Evolutionary conservation across 495 filamentous ascomycete species (phyloP), one percentile per base, ranked within the genome.

Genomic region (Articulospora tetracladia): DNA sequence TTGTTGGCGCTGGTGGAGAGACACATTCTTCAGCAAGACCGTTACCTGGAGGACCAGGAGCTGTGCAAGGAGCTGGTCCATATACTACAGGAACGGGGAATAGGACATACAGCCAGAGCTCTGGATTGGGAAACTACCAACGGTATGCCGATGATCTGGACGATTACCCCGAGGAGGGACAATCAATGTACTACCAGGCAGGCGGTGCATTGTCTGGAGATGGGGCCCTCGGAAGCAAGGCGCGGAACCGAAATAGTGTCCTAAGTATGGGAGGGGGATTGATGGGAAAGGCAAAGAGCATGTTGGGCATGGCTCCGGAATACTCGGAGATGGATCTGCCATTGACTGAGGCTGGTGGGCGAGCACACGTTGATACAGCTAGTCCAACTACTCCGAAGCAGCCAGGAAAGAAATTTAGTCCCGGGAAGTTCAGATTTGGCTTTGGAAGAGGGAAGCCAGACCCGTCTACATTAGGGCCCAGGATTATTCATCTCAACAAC

Each of bases 291-390:
- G 89, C 90, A 12, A 98, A 95, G 74, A 88, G 86, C 73, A 92
- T 89, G 84, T 76, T 98, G 55, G 94, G 94, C 50, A 95, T 96
- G 90, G 86, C 83, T 12, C 86, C 90, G 54, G 86, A 94, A 48
- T 97, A 98, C 74, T 95, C 92, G 53, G 95, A 97, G 70, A 98
- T 99, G 95, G 93, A 99, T 67, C 79, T 98, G 36, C 95, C 95
- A 15, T 76, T 99, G 67, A 98, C 92, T 20, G 92, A 97, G 65
- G 73, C 87, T 20, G 67, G 63, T 27, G 63, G 52, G 30, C 82
- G 89, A 44, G 67, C 61, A 51, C 44, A 54, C 36, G 61, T 60
- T 8, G 70, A 72, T 59, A 20, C 60, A 27, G 67, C 72, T 27
- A 63, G 65, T 34, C 59, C 53, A 20, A 69, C 71, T 28, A 74